Conservation (phyloP, 1,284 basidiomycete genomes). For the Microbotryum scabiosae region DNA sequence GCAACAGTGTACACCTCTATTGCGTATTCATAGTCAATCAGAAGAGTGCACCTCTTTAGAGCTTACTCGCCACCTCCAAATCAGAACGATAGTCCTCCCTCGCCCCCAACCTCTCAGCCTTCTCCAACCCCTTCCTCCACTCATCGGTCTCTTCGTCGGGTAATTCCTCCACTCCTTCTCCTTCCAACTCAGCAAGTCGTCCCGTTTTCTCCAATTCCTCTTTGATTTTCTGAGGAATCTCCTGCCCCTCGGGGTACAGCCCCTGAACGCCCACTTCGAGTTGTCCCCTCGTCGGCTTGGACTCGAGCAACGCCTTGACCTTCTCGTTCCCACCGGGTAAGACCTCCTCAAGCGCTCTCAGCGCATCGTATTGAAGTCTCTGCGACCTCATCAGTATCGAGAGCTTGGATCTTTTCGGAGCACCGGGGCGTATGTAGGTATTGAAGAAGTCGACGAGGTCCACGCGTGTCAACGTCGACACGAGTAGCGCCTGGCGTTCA, state of each 20-base stretch:
- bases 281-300: conserved; percentile 16
- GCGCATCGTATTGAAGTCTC: conserved; percentile 23
- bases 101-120: conserved; percentile 4
- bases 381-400: conserved; percentile 33
- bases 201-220: neutral
- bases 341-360: neutral
- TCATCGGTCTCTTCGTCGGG: conserved; percentile 1
- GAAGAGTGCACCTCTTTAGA: too few species aligned
- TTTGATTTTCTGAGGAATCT: neutral
- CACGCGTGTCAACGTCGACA: conserved; percentile 60
- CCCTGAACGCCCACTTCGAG: neutral
- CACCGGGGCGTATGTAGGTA: conserved; percentile 21
- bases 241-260: neutral
- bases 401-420: conserved; percentile 24
- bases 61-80: neutral
- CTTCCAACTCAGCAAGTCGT: neutral
- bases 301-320: neutral
- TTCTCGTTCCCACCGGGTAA: neutral
- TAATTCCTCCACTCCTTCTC: conserved; percentile 9
- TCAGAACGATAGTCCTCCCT: conserved; percentile 6
- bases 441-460: conserved; percentile 59
- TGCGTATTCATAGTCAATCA: too few species aligned
- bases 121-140: conserved; percentile 6
- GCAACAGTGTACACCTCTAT: too few species aligned
- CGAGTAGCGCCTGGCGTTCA: conserved; percentile 54